A percentile compares a stretch with the other conserved stretches of the same genome.
Conservation (phyloP, 1,139 yeast species). For the Blastobotrys raffinosifermentans region DNA sequence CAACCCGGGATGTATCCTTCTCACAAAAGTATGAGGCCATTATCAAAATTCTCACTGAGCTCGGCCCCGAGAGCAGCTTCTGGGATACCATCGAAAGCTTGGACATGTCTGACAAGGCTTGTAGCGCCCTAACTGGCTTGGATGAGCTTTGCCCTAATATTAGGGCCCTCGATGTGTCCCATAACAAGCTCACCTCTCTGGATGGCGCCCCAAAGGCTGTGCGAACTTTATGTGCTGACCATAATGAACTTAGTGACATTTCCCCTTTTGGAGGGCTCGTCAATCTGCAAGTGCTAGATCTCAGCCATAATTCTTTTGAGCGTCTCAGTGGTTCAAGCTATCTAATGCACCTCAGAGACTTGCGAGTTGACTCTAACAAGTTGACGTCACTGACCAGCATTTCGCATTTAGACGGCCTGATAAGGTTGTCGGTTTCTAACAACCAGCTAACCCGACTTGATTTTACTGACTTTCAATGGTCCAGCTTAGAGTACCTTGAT, state of each 20-base stretch:
- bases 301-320: constrained; percentile 31
- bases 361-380: constrained; percentile 27
- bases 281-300: constrained; percentile 29
- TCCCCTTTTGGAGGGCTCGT: constrained; percentile 28
- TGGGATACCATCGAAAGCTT: constrained; percentile 34
- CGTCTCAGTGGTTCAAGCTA: constrained; percentile 29
- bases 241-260: constrained; percentile 31
- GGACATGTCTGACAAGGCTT: constrained; percentile 27
- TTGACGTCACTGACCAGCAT: constrained; percentile 28
- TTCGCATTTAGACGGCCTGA: constrained; percentile 26
- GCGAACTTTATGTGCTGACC: constrained; percentile 25
- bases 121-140: constrained; percentile 31
- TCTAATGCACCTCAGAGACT: constrained; percentile 28
- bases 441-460: constrained; percentile 24
- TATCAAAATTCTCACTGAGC: constrained; percentile 30
- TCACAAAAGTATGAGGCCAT: constrained; percentile 29
- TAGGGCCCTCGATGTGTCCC: constrained; percentile 27
- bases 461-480: constrained; percentile 20
- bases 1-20: constrained; percentile 28
- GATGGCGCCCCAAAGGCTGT: constrained; percentile 33
- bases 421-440: constrained; percentile 24
- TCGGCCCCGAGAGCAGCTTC: constrained; percentile 28
- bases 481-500: constrained; percentile 24
- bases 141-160: constrained; percentile 35
- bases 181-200: constrained; percentile 31